Percentiles rank a stretch among this genome's conserved stretches.
Conservation (phyloP, 352 stramenopile species). For the Pythium phragmiticola region DNA sequence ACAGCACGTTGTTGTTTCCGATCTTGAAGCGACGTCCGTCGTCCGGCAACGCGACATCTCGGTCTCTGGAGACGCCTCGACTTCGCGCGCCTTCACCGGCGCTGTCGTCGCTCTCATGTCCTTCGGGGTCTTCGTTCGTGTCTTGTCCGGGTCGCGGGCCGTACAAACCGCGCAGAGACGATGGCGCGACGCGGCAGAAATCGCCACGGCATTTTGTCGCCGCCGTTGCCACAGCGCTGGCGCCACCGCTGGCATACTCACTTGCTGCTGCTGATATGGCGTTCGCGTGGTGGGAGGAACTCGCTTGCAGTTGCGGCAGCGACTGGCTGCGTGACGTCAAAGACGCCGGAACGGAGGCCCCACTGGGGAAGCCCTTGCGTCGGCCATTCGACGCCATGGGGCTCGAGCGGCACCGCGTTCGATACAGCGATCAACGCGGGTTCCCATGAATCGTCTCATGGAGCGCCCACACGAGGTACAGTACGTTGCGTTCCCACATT, state of each 20-base stretch:
- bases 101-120: conserved; percentile 5
- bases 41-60: conserved; percentile 32
- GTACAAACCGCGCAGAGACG: conserved; percentile 41
- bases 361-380: conserved; percentile 11
- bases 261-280: background rate
- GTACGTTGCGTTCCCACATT: background rate
- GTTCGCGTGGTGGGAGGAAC: background rate
- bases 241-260: conserved; percentile 5
- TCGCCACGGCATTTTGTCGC: conserved; percentile 57
- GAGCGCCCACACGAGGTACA: conserved; percentile 6
- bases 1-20: conserved; percentile 68
- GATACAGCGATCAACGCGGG: conserved; percentile 16
- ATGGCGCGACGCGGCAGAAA: conserved; percentile 48
- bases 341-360: background rate
- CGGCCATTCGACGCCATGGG: conserved; percentile 23
- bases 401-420: conserved; percentile 11
- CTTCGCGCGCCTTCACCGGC: background rate
- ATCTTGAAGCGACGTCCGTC: conserved; percentile 62
- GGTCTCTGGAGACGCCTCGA: background rate
- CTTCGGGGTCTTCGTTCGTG: conserved; percentile 7
- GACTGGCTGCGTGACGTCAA: conserved; percentile 34
- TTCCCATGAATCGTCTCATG: conserved; percentile 13
- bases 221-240: conserved; percentile 6
- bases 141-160: background rate
- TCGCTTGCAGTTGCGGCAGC: conserved; percentile 41